These are phyloP conservation scores for Globisporangium solare DNA, from an alignment of 352 stramenopile genomes.

Conservation along the genomic window DNA sequence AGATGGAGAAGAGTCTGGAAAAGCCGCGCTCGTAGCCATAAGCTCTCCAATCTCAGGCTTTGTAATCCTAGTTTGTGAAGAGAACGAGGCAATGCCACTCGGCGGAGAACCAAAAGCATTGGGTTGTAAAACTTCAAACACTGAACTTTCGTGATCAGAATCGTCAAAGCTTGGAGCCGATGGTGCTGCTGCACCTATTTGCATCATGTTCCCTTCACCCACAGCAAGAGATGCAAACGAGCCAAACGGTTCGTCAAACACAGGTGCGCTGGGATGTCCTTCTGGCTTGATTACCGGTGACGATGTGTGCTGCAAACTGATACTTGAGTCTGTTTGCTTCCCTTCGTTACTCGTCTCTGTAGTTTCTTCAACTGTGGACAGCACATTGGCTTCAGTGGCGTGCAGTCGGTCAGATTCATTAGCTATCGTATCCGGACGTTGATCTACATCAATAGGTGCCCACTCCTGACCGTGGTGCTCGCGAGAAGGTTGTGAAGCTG, in stretches of 20 bases:
- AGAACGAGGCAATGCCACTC: background rate
- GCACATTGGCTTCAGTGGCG: conserved; percentile 13
- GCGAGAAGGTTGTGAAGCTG: background rate
- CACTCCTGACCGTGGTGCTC: background rate
- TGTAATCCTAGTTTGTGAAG: background rate
- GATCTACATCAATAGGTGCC: too few species aligned
- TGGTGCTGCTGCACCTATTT: conserved; percentile 15
- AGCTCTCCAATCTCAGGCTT: background rate
- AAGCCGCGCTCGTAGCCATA: conserved; percentile 8
- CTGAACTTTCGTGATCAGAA: conserved; percentile 29
- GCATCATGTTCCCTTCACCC: background rate
- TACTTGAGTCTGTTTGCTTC: background rate
- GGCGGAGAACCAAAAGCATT: background rate
- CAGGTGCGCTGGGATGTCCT: conserved; percentile 8
- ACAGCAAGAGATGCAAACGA: conserved; percentile 5
- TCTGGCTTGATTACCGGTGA: background rate
- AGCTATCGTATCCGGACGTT: too few species aligned
- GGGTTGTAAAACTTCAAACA: background rate
- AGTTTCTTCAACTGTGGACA: conserved; percentile 7
- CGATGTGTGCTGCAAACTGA: background rate
- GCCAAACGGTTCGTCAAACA: conserved; percentile 9
- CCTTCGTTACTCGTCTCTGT: background rate
- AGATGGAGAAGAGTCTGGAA: conserved; percentile 14
- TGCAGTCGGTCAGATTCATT: background rate
- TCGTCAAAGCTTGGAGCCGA: conserved; percentile 39